phyloP scores from a whole-genome alignment of 495 filamentous ascomycete genomes.

The Penicillium riverlandense region DNA sequence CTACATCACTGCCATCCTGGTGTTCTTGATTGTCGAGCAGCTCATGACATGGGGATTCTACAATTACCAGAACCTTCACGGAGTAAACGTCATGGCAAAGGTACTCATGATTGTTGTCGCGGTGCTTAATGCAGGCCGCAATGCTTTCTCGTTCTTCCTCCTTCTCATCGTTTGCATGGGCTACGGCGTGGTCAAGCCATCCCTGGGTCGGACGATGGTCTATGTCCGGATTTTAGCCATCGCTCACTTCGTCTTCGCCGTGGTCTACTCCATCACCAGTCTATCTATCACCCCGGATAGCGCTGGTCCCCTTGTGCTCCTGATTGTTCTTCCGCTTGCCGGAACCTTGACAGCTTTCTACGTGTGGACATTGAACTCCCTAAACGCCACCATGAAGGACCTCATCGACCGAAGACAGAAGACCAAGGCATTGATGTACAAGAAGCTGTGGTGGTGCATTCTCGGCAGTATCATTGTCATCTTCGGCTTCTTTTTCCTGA shows the following conservation, averaged over 20 bases:
- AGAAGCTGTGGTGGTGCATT: constrained; percentile 98
- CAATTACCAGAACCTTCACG: constrained; percentile 78
- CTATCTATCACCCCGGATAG: constrained; percentile 73
- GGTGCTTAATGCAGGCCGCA: constrained; percentile 84
- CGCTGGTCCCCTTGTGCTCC: constrained; percentile 78
- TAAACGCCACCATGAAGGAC: constrained; percentile 93
- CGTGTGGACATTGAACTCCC: constrained; percentile 95
- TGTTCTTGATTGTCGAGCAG: constrained; percentile 93
- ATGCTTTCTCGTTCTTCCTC: constrained; percentile 98
- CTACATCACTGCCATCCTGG: constrained; percentile 95
- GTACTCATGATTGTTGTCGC: constrained; percentile 83
- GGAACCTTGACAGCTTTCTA: constrained; percentile 95
- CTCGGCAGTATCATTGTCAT: constrained; percentile 87
- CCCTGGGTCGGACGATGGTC: constrained; percentile 88
- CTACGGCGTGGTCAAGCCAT: constrained; percentile 94
- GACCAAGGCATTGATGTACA: constrained; percentile 92
- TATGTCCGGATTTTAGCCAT: constrained; percentile 87
- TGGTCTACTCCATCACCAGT: constrained; percentile 87
- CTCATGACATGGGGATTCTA: constrained; percentile 98
- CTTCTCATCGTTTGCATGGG: constrained; percentile 99
- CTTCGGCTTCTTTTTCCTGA: constrained; percentile 93
- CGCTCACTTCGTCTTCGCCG: constrained; percentile 88
- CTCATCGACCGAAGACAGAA: constrained; percentile 88
- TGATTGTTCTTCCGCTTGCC: constrained; percentile 89
- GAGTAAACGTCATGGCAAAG: constrained; percentile 71